Conservation (phyloP, 257 asterid genomes). For the Capsicum pubescens region DNA sequence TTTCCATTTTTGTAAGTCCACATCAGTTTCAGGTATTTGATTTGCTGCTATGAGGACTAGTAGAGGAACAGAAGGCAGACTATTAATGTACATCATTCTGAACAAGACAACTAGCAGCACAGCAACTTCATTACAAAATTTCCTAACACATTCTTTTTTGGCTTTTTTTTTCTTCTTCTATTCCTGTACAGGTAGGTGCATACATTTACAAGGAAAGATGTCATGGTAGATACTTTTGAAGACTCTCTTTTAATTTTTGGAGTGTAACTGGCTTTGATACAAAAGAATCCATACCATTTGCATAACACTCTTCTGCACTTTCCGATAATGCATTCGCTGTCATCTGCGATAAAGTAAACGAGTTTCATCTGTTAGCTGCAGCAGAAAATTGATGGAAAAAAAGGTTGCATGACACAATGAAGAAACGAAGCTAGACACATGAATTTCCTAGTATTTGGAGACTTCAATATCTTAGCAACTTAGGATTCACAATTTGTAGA, state of each 20-base stretch:
- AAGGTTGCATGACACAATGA: background rate
- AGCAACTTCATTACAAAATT: constrained; percentile 54
- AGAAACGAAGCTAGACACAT: constrained; percentile 3
- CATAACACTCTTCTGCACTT: constrained; percentile 88
- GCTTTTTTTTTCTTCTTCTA: background rate
- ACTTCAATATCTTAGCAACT: background rate
- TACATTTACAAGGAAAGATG: constrained; percentile 44
- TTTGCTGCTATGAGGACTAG: constrained; percentile 28
- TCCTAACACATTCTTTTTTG: constrained; percentile 54
- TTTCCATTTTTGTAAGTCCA: background rate
- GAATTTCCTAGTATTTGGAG: background rate
- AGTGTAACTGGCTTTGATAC: constrained; percentile 83
- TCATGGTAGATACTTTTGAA: constrained; percentile 57
- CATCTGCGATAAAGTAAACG: constrained; percentile 59
- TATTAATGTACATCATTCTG: constrained; percentile 23
- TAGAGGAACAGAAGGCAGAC: constrained; percentile 25
- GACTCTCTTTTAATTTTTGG: constrained; percentile 74
- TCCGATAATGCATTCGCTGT: constrained; percentile 87
- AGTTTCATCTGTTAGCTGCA: constrained; percentile 7
- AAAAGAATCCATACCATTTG: constrained; percentile 94
- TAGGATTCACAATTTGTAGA: constrained; percentile 1
- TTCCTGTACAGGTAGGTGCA: constrained; percentile 59
- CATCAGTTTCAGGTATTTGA: constrained; percentile 12
- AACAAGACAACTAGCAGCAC: constrained; percentile 25
- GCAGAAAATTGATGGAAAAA: background rate